A percentile compares a stretch with the other conserved stretches of the same genome.
Conservation (phyloP, 441 rosid genomes). For the Adansonia rubrostipa region DNA sequence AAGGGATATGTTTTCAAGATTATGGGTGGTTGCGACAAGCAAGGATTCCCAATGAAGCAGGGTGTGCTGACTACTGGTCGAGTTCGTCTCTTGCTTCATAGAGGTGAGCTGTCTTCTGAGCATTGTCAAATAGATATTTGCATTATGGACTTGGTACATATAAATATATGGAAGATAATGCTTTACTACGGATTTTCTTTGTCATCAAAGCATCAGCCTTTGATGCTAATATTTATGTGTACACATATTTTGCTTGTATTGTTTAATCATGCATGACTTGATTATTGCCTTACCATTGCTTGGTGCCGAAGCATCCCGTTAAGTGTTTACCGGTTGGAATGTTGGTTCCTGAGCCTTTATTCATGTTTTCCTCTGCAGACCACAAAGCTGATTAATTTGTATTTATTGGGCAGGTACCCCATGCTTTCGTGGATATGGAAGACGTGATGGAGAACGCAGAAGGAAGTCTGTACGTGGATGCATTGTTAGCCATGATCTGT, state of each 20-base stretch:
- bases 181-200: neutral
- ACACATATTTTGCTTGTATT: neutral
- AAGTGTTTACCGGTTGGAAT: neutral
- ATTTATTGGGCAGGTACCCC: slow-evolving; percentile 47
- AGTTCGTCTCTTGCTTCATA: slow-evolving; percentile 57
- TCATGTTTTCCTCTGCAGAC: neutral
- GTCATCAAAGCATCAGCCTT: neutral
- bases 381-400: neutral
- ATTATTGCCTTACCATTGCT: neutral
- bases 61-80: slow-evolving; percentile 63
- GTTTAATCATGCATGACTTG: neutral
- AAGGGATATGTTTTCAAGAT: slow-evolving; percentile 58
- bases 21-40: slow-evolving; percentile 63
- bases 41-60: slow-evolving; percentile 69
- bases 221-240: neutral
- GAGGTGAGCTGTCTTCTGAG: slow-evolving; percentile 34
- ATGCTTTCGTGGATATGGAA: slow-evolving; percentile 58
- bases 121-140: neutral
- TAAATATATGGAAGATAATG: too few species aligned
- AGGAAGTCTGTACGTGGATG: slow-evolving; percentile 68
- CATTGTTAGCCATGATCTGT: slow-evolving; percentile 59
- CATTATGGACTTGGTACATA: neutral
- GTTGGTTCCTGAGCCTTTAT: neutral
- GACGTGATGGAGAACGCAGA: slow-evolving; percentile 61
- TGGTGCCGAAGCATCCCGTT: neutral